Evolutionary conservation across 2,329 filamentous ascomycete genomes (phyloP), one percentile per base, ranked within the genome.

Genomic region (Kalmusia sp.): DNA sequence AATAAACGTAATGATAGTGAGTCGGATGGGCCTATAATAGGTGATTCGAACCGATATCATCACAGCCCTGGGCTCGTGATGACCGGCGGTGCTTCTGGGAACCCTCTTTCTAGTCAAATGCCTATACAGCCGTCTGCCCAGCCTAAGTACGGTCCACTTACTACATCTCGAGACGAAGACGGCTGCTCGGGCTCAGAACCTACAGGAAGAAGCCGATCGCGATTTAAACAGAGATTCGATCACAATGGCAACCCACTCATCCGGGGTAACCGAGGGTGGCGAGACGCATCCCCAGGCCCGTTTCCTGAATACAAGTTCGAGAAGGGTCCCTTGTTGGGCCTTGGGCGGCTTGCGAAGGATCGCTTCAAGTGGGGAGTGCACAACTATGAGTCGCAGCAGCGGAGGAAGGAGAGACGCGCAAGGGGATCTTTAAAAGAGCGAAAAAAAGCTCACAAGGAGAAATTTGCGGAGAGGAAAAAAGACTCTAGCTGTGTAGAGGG

Each of bases 301-400:
- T 44, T 46, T 2, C 68, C 68, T 0, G 59, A 45, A 22, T 63
- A 58, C 25, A 55, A 59, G 22, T 35, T 49, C 14, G 65, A 62
- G 15, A 51, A 27, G 17, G 55, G 49, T 1, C 51, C 57, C n/a
- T 61, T 58, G 2, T 34, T 65, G 9, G 64, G 65, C 1, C 33
- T 69, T 4, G 51, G 52, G 2, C 47, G 58, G 8, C 63, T 69
- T 28, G 31, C 61, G 1, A 55, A 54, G 48, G 59, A 61, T 2
- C 63, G 61, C 2, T 62, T 63, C n/a, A 52, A 52, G 15, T 65
- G 70, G 28, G 59, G 66, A 21, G 60, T 62, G 24, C 60, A 59
- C 3, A 61, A 63, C 33, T 61, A 63, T 22, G 59, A 64, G 3
- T 49, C 52, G 9, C 57, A 63, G 14, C 35, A 52, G 27, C 52